Evolutionary conservation across 805 yeast species (phyloP), one percentile per base, ranked within the genome.

Genomic region (Metschnikowia koreensis): DNA sequence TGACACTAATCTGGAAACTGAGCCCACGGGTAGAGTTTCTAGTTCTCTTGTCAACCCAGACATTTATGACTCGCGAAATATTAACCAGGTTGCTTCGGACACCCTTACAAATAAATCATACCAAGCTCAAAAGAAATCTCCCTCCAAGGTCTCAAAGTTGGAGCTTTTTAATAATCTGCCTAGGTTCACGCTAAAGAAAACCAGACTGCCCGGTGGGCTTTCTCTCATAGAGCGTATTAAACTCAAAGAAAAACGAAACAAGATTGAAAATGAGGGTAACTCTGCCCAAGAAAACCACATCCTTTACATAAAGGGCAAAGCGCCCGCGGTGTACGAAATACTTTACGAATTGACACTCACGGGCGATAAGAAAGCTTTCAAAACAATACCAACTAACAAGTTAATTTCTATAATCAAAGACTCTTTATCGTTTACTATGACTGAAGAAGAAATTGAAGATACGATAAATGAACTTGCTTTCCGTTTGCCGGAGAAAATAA

Each of bases 191-290:
- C 77, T 73, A 53, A 66, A 65, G 41, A 47, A 45, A 11, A 29
- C 45, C n/a, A 39, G 47, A n/a, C 27, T 33, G 31, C 34, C 47
- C 9, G 44, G 55, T 16, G 76, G 76, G 1, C 57, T 67, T 9
- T 61, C 74, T 1, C 56, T 77, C 6, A 53, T 76, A 11, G 76
- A 77, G 41, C 61, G 81, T 42, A 73, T 76, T 44, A 66, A 64
- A 47, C 50, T 60, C 41, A 75, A 70, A 56, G 79, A 77, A 50
- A 57, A 60, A 17, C 57, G 52, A 13, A 61, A 48, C 15, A 43
- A 54, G 7, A 7, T n/a, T 33, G 47, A 15, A 5, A 22, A 12
- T 26, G 39, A 41, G n/a, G 51, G 48, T 1, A 58, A 60, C 9
- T 53, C 54, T 7, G 68, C 72, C 0, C 62, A 65, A 40, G 50